These are phyloP conservation scores for Hypoxylon sp. DNA, from an alignment of 2,329 filamentous ascomycete genomes.

Conservation along the genomic window DNA sequence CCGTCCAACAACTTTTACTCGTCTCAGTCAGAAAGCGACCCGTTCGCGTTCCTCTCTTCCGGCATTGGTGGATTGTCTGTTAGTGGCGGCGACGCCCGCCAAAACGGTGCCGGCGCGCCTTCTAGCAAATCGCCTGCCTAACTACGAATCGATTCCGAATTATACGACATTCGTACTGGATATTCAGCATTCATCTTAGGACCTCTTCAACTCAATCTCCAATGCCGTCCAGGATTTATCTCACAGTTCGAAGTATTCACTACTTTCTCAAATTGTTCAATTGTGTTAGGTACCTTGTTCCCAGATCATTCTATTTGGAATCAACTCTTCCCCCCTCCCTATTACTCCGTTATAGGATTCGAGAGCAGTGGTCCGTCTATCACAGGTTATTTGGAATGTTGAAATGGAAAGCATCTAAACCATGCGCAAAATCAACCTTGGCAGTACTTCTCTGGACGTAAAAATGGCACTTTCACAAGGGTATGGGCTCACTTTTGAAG, in stretches of 20 bases:
- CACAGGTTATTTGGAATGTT: conserved; percentile 59
- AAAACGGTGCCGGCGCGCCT: conserved; percentile 72
- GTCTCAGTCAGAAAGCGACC: conserved; percentile 76
- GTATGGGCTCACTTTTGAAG: conserved; percentile 61
- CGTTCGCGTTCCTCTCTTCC: conserved; percentile 83
- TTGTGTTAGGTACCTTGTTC: conserved; percentile 1
- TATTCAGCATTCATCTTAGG: conserved; percentile 34
- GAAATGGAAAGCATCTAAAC: conserved; percentile 56
- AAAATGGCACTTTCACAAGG: conserved; percentile 57
- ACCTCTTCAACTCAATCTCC: neutral
- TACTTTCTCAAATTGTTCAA: conserved; percentile 4
- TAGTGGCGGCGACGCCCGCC: conserved; percentile 73
- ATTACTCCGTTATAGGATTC: conserved; percentile 1
- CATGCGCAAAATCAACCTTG: conserved; percentile 58
- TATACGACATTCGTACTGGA: conserved; percentile 30
- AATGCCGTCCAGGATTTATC: neutral
- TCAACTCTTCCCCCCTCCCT: neutral
- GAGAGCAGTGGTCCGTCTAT: conserved; percentile 5
- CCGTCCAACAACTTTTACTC: conserved; percentile 83
- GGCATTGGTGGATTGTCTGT: conserved; percentile 82
- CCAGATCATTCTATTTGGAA: neutral
- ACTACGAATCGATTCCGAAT: conserved; percentile 40
- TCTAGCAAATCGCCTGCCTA: conserved; percentile 74
- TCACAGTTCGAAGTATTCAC: neutral
- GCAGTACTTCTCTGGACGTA: conserved; percentile 62